phyloP scores from a whole-genome alignment of 2,329 filamentous ascomycete species.

The Colletotrichum plurivorum region DNA sequence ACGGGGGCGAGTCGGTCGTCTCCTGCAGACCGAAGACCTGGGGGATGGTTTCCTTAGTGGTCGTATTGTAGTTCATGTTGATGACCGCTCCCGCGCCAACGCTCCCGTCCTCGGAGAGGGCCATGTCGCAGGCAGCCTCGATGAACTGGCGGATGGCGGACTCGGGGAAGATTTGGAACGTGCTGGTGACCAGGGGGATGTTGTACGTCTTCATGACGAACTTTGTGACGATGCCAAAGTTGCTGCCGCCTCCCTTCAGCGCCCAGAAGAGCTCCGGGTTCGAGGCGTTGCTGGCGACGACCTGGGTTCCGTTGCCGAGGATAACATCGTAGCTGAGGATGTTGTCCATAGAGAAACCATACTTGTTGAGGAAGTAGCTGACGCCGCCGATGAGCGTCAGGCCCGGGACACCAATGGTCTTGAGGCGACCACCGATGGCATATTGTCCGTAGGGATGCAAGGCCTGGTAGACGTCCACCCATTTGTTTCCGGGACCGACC shows the following conservation, averaged over 20 bases:
- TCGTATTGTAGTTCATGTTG: constrained; percentile 48
- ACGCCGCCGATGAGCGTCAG: constrained; percentile 48
- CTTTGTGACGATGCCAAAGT: constrained; percentile 43
- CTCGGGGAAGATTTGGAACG: constrained; percentile 50
- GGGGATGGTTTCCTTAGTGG: constrained; percentile 44
- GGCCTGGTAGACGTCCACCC: constrained; percentile 47
- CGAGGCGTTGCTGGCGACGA: constrained; percentile 54
- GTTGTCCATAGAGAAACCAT: constrained; percentile 46
- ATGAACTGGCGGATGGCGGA: constrained; percentile 44
- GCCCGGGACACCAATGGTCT: constrained; percentile 48
- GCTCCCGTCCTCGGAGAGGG: constrained; percentile 42
- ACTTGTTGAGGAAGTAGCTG: constrained; percentile 47
- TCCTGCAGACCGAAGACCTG: constrained; percentile 53
- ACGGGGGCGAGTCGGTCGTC: constrained; percentile 49
- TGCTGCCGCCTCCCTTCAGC: constrained; percentile 38
- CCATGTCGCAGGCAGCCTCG: constrained; percentile 46
- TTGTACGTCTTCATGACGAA: constrained; percentile 44
- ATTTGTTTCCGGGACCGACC: constrained; percentile 44
- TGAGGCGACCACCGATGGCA: constrained; percentile 48
- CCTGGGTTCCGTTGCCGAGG: constrained; percentile 55
- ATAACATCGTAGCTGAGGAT: constrained; percentile 54
- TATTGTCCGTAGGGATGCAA: constrained; percentile 44
- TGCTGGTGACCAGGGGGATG: constrained; percentile 48
- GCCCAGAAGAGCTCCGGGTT: constrained; percentile 42
- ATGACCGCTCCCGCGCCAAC: constrained; percentile 51